phyloP scores from a whole-genome alignment of 2,329 filamentous ascomycete genomes.

The Fusarium drepaniforme region DNA sequence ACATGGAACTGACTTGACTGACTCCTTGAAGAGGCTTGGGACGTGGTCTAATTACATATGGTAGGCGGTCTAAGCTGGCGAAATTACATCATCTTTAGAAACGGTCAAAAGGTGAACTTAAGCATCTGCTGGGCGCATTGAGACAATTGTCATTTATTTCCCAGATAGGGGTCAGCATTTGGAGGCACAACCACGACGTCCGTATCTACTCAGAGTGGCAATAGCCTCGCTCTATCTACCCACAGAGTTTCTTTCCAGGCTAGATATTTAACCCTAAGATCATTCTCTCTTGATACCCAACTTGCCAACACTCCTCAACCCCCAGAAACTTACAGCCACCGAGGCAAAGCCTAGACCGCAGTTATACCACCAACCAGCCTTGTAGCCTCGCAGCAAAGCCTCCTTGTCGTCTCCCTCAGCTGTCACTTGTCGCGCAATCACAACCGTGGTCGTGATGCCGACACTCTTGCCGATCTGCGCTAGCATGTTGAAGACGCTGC shows the following conservation, averaged over 20 bases:
- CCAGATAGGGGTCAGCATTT: not conserved
- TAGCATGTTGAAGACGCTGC: constrained; percentile 68
- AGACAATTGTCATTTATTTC: not conserved
- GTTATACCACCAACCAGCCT: constrained; percentile 58
- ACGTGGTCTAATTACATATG: not conserved
- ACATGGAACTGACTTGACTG: not conserved
- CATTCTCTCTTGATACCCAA: constrained; percentile 21
- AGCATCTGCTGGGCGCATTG: not conserved
- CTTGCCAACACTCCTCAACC: constrained; percentile 21
- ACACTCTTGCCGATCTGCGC: constrained; percentile 63
- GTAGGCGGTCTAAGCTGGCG: not conserved
- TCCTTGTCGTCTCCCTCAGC: constrained; percentile 11
- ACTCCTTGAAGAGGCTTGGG: not conserved
- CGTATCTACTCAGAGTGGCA: not conserved
- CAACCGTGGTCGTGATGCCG: constrained; percentile 56
- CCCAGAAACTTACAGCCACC: constrained; percentile 9
- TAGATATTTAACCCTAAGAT: not conserved
- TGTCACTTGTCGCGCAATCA: constrained; percentile 52
- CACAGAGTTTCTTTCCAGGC: not conserved
- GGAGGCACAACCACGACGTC: not conserved
- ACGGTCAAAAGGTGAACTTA: not conserved
- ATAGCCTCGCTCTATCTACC: not conserved
- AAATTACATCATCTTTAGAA: not conserved
- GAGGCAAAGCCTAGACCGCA: constrained; percentile 51
- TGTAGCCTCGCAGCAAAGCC: constrained; percentile 57